Conservation (phyloP, 78 protist species). For the Carpediemonas membranifera region DNA sequence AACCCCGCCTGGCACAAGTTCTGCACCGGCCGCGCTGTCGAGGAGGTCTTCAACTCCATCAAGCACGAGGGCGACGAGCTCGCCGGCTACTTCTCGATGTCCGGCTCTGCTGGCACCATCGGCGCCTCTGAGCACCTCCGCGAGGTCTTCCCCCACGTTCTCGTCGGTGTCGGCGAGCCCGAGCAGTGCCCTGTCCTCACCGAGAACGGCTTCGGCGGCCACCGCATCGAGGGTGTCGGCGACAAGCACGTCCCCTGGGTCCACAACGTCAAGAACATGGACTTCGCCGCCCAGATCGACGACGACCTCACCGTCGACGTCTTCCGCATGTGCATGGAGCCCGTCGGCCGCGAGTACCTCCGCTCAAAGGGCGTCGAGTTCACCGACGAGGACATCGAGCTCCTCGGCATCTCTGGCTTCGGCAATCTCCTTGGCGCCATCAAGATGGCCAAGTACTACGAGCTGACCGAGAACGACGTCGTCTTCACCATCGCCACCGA, state of each 20-base stretch:
- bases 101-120: slow-evolving; percentile 42
- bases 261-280: slow-evolving; percentile 16
- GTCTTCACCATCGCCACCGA: slow-evolving; percentile 45
- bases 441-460: slow-evolving; percentile 36
- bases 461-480: slow-evolving; percentile 25
- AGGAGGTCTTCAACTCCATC: slow-evolving; percentile 12
- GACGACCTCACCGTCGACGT: slow-evolving; percentile 11
- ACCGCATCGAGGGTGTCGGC: slow-evolving; percentile 43
- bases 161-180: slow-evolving; percentile 36
- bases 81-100: slow-evolving; percentile 14
- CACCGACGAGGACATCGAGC: background rate
- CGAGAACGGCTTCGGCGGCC: slow-evolving; percentile 43
- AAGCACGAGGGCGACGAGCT: background rate
- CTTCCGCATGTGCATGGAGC: slow-evolving; percentile 22
- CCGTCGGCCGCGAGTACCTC: slow-evolving; percentile 22
- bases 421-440: slow-evolving; percentile 38
- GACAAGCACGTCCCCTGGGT: slow-evolving; percentile 50
- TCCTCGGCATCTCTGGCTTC: slow-evolving; percentile 26
- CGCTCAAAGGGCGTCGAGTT: slow-evolving; percentile 6
- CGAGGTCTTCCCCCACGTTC: slow-evolving; percentile 15
- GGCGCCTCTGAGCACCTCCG: slow-evolving; percentile 35
- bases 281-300: slow-evolving; percentile 17
- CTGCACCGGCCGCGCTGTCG: slow-evolving; percentile 37
- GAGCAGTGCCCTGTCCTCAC: slow-evolving; percentile 34
- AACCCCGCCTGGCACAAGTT: slow-evolving; percentile 35